Percentiles rank a stretch among this genome's conserved stretches.
These are phyloP conservation scores for Vaccinium vitisidaea DNA, from an alignment of 148 eudicot genomes.

Conservation along the genomic window DNA sequence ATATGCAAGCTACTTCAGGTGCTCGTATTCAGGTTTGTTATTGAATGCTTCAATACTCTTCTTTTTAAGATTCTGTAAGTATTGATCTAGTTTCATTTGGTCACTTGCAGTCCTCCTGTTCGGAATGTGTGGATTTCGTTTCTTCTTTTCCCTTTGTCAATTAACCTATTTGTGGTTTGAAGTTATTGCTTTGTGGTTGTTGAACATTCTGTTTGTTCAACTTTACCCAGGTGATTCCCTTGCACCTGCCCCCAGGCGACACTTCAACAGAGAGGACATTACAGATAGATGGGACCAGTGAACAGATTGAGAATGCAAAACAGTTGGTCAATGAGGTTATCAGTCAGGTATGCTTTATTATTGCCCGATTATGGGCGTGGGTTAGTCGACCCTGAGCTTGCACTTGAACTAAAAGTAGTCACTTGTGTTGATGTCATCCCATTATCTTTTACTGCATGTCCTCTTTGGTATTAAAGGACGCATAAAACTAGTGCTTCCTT, in stretches of 20 bases:
- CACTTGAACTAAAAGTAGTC: not conserved
- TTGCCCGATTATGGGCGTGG: slow-evolving; percentile 8
- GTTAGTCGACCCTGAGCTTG: not conserved
- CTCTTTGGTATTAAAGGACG: not conserved
- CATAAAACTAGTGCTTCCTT: not conserved
- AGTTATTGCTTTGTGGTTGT: not conserved
- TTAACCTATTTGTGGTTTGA: not conserved
- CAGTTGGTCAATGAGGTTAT: slow-evolving; percentile 85
- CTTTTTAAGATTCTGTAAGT: not conserved
- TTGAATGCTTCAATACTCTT: not conserved
- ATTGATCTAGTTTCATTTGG: not conserved
- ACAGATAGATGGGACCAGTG: slow-evolving; percentile 89
- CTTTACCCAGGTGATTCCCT: slow-evolving; percentile 72
- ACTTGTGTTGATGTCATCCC: not conserved
- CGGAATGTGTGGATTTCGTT: not conserved
- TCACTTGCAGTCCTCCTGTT: not conserved
- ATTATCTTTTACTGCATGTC: not conserved
- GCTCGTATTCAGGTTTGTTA: slow-evolving; percentile 87
- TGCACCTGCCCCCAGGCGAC: slow-evolving; percentile 93
- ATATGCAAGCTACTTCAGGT: slow-evolving; percentile 75
- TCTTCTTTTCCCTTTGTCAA: not conserved
- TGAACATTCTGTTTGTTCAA: not conserved
- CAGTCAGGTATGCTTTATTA: slow-evolving; percentile 66
- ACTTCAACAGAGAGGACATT: slow-evolving; percentile 76
- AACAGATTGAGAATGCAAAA: slow-evolving; percentile 89